Evolutionary conservation across 176 grass and related monocot species (phyloP), one percentile per base, ranked within the genome.

Genomic region (Eragrostis curvula): DNA sequence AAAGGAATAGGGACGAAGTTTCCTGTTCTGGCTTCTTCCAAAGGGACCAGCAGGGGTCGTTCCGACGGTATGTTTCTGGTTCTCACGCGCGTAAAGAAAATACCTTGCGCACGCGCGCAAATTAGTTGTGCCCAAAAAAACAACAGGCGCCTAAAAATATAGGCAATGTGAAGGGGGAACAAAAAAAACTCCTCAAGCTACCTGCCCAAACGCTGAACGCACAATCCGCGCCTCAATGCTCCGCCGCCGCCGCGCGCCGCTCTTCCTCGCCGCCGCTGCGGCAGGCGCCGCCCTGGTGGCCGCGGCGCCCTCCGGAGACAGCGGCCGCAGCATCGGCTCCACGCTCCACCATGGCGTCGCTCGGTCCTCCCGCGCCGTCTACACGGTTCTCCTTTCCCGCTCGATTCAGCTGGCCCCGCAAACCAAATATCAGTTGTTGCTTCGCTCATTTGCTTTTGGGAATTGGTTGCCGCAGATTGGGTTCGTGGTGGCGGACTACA

Each of bases 341-440:
- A 48, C 83, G 32, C 32, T 87, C 69, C 83, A 91, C 40, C 85
- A 93, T 24, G 90, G 86, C 58, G 82, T 98, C 74, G 73, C 90
- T 66, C 92, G 95, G 44, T 91, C 90, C 78, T 95, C 92, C 40
- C 90, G 90, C 63, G 88, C 92, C 79, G 78, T 98, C 36, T 98
- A 88, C 79, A 89, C 86, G 45, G 96, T 95, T 73, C 30, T 65
- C 68, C 16, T 64, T 12, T 7, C 32, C 11, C 12, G 47, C 36
- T 48, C 20, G 58, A 36, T 80, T 15, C 25, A 5, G 41, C 25
- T 43, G 16, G 14, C 2, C 12, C 6, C 29, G 14, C 11, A 12
- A 64, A 32, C 24, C 14, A 28, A 61, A 28, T 25, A 13, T 61
- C 23, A 18, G n/a, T 68, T 11, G 57, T 47, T 75, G 70, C 49